Base-by-base conservation (phyloP, 768 basidiomycete species). In the Suillus subaureus region DNA sequence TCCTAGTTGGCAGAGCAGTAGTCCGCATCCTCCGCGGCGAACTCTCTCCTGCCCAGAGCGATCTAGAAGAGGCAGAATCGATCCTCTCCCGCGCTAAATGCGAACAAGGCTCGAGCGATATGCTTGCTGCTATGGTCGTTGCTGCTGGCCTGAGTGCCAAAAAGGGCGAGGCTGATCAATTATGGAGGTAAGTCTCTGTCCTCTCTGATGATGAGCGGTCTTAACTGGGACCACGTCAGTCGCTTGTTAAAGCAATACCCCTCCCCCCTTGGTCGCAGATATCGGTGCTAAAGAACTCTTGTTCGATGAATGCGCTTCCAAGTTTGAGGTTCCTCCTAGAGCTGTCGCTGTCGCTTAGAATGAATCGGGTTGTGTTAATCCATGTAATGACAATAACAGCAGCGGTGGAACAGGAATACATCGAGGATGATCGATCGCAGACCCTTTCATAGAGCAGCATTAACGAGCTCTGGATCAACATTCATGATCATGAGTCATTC, bases 1-100 rank as follows among this genome's bases (percentile, higher is more conserved):
- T 94, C 39, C 83, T 94, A 49, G 89, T 91, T 26, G 87, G 90
- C n/a, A 87, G 93, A 67, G 92, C 91, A 11, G 85, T 93, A 33
- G 89, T 89, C 33, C 88, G 92, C 52, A 85, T 94, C n/a, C 79
- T 94, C 61, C 84, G 89, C 23, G 90, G 90, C 66, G 91, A 94
- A 70, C 78, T 91, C 57, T 78, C 82, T 28, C 90, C 87, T 63
- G 93, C 92, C n/a, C 88, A 87, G 74, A 92, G 90, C 4, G 92
- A 93, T 72, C 75, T 94, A 62, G 90, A 92, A 68, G 92, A 94
- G 74, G 87, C 92, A 0, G 69, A 68, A 58, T 56, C 66, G 28
- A 47, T 75, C 15, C 74, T 90, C 28, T 78, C 82, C 55, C 88
- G 87, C 70, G 83, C 74, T 11, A 71, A 71, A 43, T 66, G 76